Conservation (phyloP, 305 asterid species). For the Solanum hybrid region DNA sequence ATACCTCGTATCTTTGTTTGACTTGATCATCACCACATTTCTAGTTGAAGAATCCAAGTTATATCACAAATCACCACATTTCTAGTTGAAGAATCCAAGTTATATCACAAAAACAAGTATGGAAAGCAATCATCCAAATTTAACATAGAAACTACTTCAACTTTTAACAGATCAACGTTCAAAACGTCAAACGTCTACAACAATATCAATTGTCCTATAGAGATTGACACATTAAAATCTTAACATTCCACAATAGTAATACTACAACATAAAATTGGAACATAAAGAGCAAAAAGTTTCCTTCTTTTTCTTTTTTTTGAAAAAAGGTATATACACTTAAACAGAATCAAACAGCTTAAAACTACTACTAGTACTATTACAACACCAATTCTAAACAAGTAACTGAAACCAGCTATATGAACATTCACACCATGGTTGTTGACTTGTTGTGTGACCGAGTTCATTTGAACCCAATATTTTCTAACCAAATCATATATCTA, state of each 20-base stretch:
- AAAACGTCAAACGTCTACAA: neutral
- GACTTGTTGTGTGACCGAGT: neutral
- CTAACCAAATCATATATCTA: neutral
- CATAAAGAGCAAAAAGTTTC: neutral
- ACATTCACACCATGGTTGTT: neutral
- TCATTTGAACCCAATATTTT: neutral
- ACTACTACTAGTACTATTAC: neutral
- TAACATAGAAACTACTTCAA: neutral
- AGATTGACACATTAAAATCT: neutral
- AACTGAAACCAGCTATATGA: neutral
- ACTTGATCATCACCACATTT: slow-evolving; percentile 63
- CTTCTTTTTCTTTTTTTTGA: neutral
- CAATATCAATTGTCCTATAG: neutral
- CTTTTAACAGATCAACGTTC: neutral
- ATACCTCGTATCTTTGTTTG: slow-evolving; percentile 68
- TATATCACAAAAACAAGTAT: neutral
- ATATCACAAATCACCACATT: slow-evolving; percentile 29
- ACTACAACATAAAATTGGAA: neutral
- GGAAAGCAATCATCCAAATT: neutral
- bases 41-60: slow-evolving; percentile 19
- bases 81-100: slow-evolving; percentile 20
- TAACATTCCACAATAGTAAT: neutral
- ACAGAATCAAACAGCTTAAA: too few species aligned
- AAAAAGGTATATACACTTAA: too few species aligned
- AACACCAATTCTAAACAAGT: neutral